Evolutionary conservation across 805 yeast species (phyloP), one percentile per base, ranked within the genome.

Genomic region (Sugiyamaella qingdaonensis): DNA sequence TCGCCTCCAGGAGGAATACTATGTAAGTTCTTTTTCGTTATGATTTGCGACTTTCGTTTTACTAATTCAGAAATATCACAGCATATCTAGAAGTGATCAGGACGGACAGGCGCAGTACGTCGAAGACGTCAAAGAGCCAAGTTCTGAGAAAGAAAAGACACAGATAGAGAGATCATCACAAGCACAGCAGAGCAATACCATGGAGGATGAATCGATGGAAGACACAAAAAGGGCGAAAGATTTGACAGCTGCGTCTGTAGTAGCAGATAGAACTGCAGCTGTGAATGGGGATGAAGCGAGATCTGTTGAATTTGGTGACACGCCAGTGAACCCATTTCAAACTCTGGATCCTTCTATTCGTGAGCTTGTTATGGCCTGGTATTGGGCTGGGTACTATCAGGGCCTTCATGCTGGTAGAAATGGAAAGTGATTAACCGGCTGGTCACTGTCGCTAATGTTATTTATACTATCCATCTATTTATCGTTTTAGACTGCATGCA

Each of bases 381-480:
- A 62, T 31, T 62, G 66, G 66, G 66, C 66, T 8, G 66, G 66
- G 2, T 62, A 62, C 34, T 62, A 62, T 32, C 63, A 62, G 21
- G 66, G 66, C 0, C 35, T 59, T 10, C 49, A 62, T 31, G 59
- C 47, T 32, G 62, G 59, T 13, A 13, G 36, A 45, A 14, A 7
- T 24, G 34, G 18, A n/a, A 31, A 31, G 48, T 45, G 37, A 45
- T 8, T 24, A 24, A 24, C 29, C 7, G 19, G 9, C 21, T 41
- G n/a, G 45, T 11, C 42, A 32, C 18, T 35, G 44, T 35, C 29
- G 21, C 8, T 10, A 37, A 14, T 4, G 11, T 14, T 36, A 39
- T 4, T 21, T 14, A 11, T 8, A 21, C 18, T 39, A n/a, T 14
- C 10, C 42, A 36, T 11, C 24, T 39, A 5, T 13, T 11, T 14